Evolutionary conservation across 2,329 filamentous ascomycete species (phyloP), one percentile per base, ranked within the genome.

Genomic region (Trichoderma oligosporum): DNA sequence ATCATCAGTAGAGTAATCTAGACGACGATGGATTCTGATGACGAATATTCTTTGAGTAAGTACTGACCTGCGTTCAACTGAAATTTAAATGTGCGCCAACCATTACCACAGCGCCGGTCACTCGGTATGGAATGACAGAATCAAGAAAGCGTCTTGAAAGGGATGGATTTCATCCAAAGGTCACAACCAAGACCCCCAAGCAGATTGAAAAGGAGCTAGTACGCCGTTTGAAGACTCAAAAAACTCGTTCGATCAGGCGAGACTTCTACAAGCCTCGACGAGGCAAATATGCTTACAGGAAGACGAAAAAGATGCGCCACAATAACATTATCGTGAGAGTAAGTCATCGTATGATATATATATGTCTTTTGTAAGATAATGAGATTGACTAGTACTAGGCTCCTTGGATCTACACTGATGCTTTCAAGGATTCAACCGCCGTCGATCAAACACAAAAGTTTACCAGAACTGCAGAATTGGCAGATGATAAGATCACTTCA

Each of bases 161-260:
- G 12, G 18, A 36, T 29, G 62, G 62, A 18, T 63, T 65, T 25
- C 62, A 63, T 47, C 59, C 56, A 1, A 49, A 59, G 5, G 63
- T 65, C 25, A 64, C 63, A 5, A 31, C 20, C 7, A 59, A 57
- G 18, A 36, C 54, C 2, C 42, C 45, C 5, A 35, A 35, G 3
- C 38, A 62, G 25, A n/a, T 63, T 7, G 53, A 60, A 11, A 8
- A 12, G 7, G 31, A 45, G 2, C 7, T n/a, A 9, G 29, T 38
- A 2, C 11, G 14, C 3, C 8, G 38, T 6, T 35, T 46, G 7
- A 38, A 7, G 22, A 36, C 8, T 4, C 33, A 36, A 16, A 25
- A 45, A 4, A 29, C 22, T 5, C 41, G 41, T 12, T 12, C 18
- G 12, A 8, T 18, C 7, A 35, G 48, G n/a, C n/a, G 6, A 14